Base-by-base conservation (phyloP, 108 stramenopile genomes). In the Skeletonema potamos region DNA sequence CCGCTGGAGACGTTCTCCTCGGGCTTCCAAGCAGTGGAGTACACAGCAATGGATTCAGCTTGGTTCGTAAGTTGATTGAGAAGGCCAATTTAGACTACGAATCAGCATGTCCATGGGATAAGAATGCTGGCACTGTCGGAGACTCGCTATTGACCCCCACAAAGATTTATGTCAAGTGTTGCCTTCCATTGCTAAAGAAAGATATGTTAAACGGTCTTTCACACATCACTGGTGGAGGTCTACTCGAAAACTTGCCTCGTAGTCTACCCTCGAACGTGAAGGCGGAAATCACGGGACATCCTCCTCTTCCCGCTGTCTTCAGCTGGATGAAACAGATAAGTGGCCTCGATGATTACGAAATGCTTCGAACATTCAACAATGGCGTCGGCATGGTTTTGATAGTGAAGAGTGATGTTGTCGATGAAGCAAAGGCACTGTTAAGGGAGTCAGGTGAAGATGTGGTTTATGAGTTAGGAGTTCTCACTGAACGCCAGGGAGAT, bases 21-120 rank as follows among this genome's bases (percentile, higher is more conserved):
- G 98, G 97, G 61, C 83, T 99, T 33, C 71, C 94, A 13, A 97
- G 96, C 77, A 92, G 89, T 55, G 98, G 97, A 27, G 89, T 98
- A n/a, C 98, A 99, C 84, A 96, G 96, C 81, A 99, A 99, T 82
- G 97, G 98, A 13, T 99, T 97, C 88, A 95, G 94, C 67, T 84
- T 99, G 62, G 98, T 99, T 6, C 79, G 98, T 43, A 98, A 95
- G 72, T 72, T 95, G 8, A 70, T 96, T 33, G 93, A 90, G 48
- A 92, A 89, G 68, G 93, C 90, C 54, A 96, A 96, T 15, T 84
- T 97, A 43, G 64, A 67, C 15, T 97, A 89, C 79, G 81, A 81
- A 7, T 93, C 91, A 44, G 76, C 88, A 10, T 96, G 93, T 62
- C 98, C 98, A 1, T 98, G 97, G 93, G 92, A 91, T 64, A 57